A percentile compares a stretch with the other conserved stretches of the same genome.
These are phyloP conservation scores for Talaromyces thailandensis DNA, from an alignment of 495 filamentous ascomycete species.

Conservation along the genomic window DNA sequence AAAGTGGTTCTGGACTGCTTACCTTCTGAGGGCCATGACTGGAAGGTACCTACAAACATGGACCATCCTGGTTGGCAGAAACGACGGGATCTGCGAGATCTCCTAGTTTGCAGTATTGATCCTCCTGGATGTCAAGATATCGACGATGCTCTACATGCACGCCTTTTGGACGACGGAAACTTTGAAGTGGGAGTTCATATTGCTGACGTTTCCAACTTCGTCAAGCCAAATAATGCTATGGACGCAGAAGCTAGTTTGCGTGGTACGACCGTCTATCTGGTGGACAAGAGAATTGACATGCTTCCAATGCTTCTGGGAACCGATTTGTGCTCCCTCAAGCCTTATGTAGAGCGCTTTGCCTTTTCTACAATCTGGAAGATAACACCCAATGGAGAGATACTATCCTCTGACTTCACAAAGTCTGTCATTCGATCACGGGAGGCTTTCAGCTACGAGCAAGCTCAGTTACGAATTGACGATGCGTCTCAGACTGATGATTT, in stretches of 20 bases:
- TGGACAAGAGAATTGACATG: slow-evolving; percentile 99
- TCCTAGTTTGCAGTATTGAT: slow-evolving; percentile 95
- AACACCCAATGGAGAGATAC: slow-evolving; percentile 72
- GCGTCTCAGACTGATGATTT: slow-evolving; percentile 74
- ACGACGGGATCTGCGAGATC: slow-evolving; percentile 70
- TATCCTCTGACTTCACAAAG: slow-evolving; percentile 79
- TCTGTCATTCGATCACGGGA: slow-evolving; percentile 97
- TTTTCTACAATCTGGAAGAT: slow-evolving; percentile 96
- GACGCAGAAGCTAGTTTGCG: slow-evolving; percentile 86
- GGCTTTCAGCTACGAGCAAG: slow-evolving; percentile 95
- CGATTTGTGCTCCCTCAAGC: slow-evolving; percentile 92
- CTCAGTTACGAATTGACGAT: slow-evolving; percentile 89
- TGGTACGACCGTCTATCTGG: slow-evolving; percentile 93
- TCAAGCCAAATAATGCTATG: slow-evolving; percentile 96
- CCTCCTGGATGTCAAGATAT: slow-evolving; percentile 96
- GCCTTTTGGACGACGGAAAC: slow-evolving; percentile 81
- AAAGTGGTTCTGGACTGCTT: slow-evolving; percentile 91
- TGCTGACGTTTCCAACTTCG: slow-evolving; percentile 96
- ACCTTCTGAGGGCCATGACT: slow-evolving; percentile 84
- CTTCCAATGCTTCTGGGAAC: slow-evolving; percentile 91
- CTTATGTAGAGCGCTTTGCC: slow-evolving; percentile 93
- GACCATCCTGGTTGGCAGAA: slow-evolving; percentile 80
- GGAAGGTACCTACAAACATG: slow-evolving; percentile 71
- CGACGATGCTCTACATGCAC: slow-evolving; percentile 90
- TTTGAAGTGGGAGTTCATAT: slow-evolving; percentile 98